Percentiles rank a stretch among this genome's conserved stretches.
Conservation (phyloP, 2,329 filamentous ascomycete genomes). For the Rhexocercosporidium sp. region DNA sequence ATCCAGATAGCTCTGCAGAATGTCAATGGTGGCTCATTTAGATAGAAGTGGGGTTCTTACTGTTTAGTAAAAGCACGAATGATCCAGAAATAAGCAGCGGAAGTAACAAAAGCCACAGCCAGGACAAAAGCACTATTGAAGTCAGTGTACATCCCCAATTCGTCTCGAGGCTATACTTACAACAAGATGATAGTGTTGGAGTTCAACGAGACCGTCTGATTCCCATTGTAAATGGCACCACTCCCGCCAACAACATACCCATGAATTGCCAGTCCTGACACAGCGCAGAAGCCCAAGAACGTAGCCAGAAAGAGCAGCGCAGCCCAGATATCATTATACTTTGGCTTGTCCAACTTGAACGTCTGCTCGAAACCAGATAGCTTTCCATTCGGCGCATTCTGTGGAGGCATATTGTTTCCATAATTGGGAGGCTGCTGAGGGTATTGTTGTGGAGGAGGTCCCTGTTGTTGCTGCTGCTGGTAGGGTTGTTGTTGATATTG, state of each 20-base stretch:
- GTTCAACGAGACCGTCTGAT: constrained; percentile 67
- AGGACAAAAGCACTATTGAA: constrained; percentile 66
- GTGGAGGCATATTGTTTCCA: constrained; percentile 14
- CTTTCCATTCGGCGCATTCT: constrained; percentile 18
- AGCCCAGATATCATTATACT: constrained; percentile 91
- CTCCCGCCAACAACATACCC: constrained; percentile 71
- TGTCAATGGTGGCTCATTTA: not conserved
- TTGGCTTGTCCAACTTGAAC: constrained; percentile 83
- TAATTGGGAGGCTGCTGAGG: constrained; percentile 33
- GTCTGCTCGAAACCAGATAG: constrained; percentile 69
- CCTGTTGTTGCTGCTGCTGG: constrained; percentile 21
- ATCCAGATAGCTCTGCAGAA: constrained; percentile 76
- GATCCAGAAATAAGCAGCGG: constrained; percentile 76
- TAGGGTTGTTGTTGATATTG: constrained; percentile 26
- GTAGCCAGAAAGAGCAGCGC: constrained; percentile 76
- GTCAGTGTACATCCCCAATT: not conserved
- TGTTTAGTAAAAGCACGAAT: constrained; percentile 83
- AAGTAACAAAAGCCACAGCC: constrained; percentile 74
- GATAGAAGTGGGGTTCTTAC: constrained; percentile 25
- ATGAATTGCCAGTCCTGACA: constrained; percentile 76
- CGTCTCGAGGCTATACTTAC: constrained; percentile 24
- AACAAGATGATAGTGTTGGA: constrained; percentile 90
- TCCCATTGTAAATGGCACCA: constrained; percentile 73
- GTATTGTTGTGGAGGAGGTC: constrained; percentile 22
- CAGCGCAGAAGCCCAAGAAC: constrained; percentile 74